Percentiles rank a stretch among this genome's conserved stretches.
phyloP scores from a whole-genome alignment of 1,139 yeast genomes.

The Starmera stellimalicola region DNA sequence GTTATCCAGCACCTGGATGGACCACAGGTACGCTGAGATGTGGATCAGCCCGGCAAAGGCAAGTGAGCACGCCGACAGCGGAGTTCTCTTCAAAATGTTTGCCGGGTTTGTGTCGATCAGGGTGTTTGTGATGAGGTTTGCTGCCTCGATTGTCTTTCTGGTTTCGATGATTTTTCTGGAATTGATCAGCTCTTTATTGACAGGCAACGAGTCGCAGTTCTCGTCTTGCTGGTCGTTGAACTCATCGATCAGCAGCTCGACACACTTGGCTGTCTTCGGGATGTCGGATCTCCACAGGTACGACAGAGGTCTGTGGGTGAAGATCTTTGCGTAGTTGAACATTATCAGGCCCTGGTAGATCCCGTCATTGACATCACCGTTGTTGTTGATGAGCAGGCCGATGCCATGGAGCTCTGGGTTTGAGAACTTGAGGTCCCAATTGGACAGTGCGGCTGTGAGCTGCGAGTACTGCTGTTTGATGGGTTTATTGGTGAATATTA shows the following conservation, averaged over 20 bases:
- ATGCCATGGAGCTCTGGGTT: conserved; percentile 33
- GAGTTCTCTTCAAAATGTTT: conserved; percentile 33
- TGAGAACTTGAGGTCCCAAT: conserved; percentile 37
- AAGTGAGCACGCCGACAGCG: conserved; percentile 40
- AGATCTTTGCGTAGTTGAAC: conserved; percentile 38
- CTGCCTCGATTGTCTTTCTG: conserved; percentile 41
- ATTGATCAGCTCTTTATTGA: conserved; percentile 24
- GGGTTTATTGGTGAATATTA: conserved; percentile 27
- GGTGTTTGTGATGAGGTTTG: conserved; percentile 35
- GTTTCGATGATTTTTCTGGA: conserved; percentile 39
- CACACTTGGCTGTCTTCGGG: conserved; percentile 33
- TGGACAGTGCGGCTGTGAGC: conserved; percentile 35
- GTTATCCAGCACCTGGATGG: conserved; percentile 13
- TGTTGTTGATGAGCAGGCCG: conserved; percentile 31
- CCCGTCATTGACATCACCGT: conserved; percentile 39
- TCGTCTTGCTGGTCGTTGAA: conserved; percentile 12
- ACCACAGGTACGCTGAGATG: conserved; percentile 40
- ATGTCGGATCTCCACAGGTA: conserved; percentile 39
- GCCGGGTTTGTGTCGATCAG: conserved; percentile 37
- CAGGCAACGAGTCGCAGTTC: conserved; percentile 15
- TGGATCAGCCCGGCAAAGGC: conserved; percentile 42
- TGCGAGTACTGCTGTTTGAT: conserved; percentile 27
- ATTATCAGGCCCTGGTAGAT: conserved; percentile 38
- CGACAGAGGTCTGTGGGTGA: conserved; percentile 42
- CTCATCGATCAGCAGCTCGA: conserved; percentile 18